Conservation (phyloP, 129 eudicot genomes). For the Dittrichia graveolens region DNA sequence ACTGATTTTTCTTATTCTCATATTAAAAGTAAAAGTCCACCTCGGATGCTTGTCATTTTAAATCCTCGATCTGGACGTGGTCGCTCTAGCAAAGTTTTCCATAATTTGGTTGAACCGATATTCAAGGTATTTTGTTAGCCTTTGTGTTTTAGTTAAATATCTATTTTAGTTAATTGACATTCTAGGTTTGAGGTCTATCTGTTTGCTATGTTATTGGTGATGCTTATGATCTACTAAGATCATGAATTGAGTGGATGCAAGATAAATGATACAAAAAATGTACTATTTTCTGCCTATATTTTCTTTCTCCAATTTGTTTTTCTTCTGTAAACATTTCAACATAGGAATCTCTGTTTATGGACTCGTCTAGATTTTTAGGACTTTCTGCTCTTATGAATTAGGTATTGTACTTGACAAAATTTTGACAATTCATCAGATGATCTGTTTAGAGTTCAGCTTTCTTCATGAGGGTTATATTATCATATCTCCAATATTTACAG, state of each 20-base stretch:
- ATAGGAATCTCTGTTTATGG: background rate
- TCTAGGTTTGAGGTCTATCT: background rate
- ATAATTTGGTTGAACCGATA: constrained; percentile 83
- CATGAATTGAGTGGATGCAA: background rate
- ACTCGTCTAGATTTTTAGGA: background rate
- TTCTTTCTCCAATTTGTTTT: background rate
- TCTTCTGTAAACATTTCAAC: background rate
- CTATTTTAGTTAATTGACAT: constrained; percentile 10
- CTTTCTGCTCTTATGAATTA: constrained; percentile 6
- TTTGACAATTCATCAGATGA: background rate
- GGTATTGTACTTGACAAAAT: background rate
- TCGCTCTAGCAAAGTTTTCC: constrained; percentile 93
- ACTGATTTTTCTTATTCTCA: constrained; percentile 72
- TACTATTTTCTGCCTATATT: background rate
- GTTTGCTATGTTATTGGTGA: constrained; percentile 10
- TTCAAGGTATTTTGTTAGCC: constrained; percentile 64
- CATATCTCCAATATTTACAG: constrained; percentile 40
- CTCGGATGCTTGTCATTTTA: constrained; percentile 87
- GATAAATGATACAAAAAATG: background rate
- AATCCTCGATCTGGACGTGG: constrained; percentile 98
- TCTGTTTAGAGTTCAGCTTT: background rate
- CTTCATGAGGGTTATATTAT: constrained; percentile 11
- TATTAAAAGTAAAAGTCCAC: constrained; percentile 83
- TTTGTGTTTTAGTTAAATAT: constrained; percentile 2
- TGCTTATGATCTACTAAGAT: constrained; percentile 7